Evolutionary conservation across 192 early-diverging fungal species (phyloP).

Genomic region (Podila epigama): DNA sequence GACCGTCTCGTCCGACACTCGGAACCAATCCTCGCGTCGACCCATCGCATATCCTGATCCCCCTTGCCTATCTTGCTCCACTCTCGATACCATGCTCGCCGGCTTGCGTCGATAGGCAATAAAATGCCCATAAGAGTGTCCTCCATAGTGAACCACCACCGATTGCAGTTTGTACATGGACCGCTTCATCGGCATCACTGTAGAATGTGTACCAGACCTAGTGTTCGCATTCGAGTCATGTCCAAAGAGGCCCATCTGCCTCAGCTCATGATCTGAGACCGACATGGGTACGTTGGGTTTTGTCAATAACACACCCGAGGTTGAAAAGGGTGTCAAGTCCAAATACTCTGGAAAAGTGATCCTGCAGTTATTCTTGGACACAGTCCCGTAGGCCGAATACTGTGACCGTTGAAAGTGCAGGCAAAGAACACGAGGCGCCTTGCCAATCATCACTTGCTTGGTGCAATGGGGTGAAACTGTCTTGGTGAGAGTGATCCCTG

Average conservation of each 20-base stretch:
- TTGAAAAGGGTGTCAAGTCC: conserved; percentile 75
- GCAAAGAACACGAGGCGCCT: conserved; percentile 77
- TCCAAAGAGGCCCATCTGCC: conserved; percentile 9
- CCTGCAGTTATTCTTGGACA: conserved; percentile 83
- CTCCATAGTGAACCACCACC: conserved; percentile 75
- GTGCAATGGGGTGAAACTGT: conserved; percentile 59
- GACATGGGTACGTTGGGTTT: conserved; percentile 67
- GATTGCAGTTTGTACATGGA: conserved; percentile 67
- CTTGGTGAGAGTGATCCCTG: conserved; percentile 49
- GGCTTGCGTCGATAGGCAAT: conserved; percentile 72
- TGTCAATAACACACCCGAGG: conserved; percentile 62
- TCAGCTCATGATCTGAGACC: conserved; percentile 14
- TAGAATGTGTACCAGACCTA: neutral
- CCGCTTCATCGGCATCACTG: neutral
- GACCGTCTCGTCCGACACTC: conserved; percentile 75
- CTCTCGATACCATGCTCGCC: conserved; percentile 28
- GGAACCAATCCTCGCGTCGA: conserved; percentile 63
- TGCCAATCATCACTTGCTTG: conserved; percentile 85
- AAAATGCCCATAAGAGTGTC: conserved; percentile 81
- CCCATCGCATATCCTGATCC: conserved; percentile 14
- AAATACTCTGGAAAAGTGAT: conserved; percentile 83
- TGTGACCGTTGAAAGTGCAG: conserved; percentile 88
- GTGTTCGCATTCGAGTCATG: neutral
- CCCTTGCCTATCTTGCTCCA: conserved; percentile 12
- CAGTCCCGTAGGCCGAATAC: conserved; percentile 72